Conservation (phyloP, 2,329 filamentous ascomycete genomes). For the Chalaropsis ovoidea region DNA sequence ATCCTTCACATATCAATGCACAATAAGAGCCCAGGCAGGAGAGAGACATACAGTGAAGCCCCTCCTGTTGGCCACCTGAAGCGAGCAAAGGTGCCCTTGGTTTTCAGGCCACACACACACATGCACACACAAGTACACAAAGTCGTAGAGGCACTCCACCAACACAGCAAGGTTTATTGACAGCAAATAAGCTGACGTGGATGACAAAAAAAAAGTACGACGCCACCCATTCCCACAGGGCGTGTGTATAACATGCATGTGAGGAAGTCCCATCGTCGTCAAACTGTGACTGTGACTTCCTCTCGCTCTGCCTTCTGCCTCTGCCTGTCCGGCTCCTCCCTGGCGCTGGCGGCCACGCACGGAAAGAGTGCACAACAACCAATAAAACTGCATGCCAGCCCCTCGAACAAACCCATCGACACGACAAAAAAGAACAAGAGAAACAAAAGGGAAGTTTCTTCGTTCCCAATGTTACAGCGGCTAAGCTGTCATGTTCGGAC, state of each 20-base stretch:
- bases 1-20: neutral
- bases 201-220: neutral
- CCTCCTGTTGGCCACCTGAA: neutral
- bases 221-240: neutral
- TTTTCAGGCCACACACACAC: neutral
- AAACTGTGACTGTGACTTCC: no score
- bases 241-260: no score
- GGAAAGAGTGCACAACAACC: neutral
- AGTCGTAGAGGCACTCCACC: neutral
- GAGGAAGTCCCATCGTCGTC: no score
- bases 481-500: no score
- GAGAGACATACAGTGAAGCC: neutral
- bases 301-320: no score
- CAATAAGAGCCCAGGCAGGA: neutral
- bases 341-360: neutral
- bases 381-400: neutral
- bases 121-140: neutral
- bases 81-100: neutral
- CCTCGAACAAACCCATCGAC: neutral
- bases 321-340: no score
- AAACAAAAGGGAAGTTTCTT: neutral
- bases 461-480: no score
- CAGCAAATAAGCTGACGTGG: constrained; percentile 7
- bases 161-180: neutral
- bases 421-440: neutral